Evolutionary conservation across 1,284 basidiomycete genomes (phyloP).

Genomic region (Rhodotorula glutinis): DNA sequence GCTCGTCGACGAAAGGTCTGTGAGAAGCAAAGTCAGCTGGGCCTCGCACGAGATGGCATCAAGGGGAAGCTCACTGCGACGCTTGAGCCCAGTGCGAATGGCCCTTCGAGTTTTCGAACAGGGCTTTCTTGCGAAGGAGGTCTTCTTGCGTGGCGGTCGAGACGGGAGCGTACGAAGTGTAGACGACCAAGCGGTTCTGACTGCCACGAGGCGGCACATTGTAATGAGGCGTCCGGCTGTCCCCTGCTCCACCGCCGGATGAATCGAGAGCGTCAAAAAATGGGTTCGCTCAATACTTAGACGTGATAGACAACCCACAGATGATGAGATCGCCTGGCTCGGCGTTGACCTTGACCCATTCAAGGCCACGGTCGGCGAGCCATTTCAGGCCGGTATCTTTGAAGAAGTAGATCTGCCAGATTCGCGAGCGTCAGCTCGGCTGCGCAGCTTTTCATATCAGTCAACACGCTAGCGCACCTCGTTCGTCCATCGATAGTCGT

Average conservation of each 20-base stretch:
- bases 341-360: slow-evolving; percentile 24
- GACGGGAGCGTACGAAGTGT: slow-evolving; percentile 18
- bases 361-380: slow-evolving; percentile 10
- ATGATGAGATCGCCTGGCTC: slow-evolving; percentile 17
- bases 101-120: slow-evolving; percentile 22
- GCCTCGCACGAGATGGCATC: no score
- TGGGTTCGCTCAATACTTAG: no score
- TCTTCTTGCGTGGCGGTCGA: slow-evolving; percentile 24
- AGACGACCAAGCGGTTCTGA: slow-evolving; percentile 21
- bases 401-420: slow-evolving; percentile 20
- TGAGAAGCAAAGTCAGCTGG: no score
- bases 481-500: no score
- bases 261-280: no score
- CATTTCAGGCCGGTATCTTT: slow-evolving; percentile 18
- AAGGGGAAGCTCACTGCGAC: slow-evolving; percentile 7
- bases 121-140: slow-evolving; percentile 17
- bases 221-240: slow-evolving; percentile 26
- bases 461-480: no score
- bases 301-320: no score
- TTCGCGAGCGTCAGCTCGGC: no score
- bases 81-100: slow-evolving; percentile 30
- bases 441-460: no score
- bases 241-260: no score
- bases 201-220: slow-evolving; percentile 12
- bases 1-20: slow-evolving; percentile 7